phyloP scores from a whole-genome alignment of 768 basidiomycete species.

The Lentinula sp. region DNA sequence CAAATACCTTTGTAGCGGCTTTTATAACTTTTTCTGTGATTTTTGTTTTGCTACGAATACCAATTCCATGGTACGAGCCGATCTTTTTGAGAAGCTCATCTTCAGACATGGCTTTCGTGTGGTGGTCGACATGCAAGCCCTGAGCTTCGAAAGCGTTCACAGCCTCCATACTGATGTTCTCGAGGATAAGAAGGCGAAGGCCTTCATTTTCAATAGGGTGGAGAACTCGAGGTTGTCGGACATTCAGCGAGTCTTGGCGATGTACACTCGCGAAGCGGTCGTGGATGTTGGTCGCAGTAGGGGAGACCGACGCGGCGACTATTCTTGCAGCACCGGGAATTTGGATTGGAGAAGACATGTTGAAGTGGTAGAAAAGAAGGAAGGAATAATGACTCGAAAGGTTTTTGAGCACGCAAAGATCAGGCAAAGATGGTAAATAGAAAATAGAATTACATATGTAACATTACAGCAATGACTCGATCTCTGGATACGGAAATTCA shows the following conservation, averaged over 20 bases:
- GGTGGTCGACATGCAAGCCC: constrained; percentile 91
- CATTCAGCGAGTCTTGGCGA: constrained; percentile 28
- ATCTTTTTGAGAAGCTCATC: constrained; percentile 86
- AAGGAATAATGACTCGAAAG: background rate
- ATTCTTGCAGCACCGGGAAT: constrained; percentile 28
- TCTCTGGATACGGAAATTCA: background rate
- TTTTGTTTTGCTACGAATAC: constrained; percentile 97
- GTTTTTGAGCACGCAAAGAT: background rate
- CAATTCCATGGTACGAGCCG: constrained; percentile 84
- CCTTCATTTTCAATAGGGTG: constrained; percentile 81
- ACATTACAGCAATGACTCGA: background rate
- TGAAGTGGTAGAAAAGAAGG: constrained; percentile 1
- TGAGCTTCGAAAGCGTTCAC: constrained; percentile 72
- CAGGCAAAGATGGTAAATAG: background rate
- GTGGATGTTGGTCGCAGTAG: constrained; percentile 35
- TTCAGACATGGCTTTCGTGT: constrained; percentile 81
- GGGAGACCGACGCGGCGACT: constrained; percentile 51
- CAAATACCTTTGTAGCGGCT: constrained; percentile 73
- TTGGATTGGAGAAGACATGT: constrained; percentile 45
- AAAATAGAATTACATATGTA: background rate
- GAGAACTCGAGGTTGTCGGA: constrained; percentile 62
- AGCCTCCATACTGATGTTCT: constrained; percentile 93
- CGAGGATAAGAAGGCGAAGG: constrained; percentile 78
- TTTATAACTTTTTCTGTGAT: constrained; percentile 87
- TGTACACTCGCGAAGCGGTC: constrained; percentile 33